Evolutionary conservation across 345 rosid species (phyloP).

Genomic region (Anastatica hierochuntica): DNA sequence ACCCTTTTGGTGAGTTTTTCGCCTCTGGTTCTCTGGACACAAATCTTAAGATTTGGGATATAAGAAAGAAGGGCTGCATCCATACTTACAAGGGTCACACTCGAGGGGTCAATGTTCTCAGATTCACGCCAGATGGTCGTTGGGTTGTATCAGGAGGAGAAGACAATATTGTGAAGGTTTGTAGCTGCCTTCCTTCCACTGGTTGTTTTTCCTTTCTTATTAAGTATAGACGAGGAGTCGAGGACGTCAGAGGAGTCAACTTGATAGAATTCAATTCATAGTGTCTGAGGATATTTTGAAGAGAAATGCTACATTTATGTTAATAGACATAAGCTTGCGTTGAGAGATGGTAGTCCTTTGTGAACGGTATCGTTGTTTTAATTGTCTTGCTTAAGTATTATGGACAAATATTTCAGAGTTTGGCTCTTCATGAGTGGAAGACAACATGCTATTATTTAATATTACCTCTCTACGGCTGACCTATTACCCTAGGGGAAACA

Average conservation of each 20-base stretch:
- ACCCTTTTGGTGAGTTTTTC: constrained; percentile 98
- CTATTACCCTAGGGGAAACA: no score
- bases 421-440: not conserved
- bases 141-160: constrained; percentile 99
- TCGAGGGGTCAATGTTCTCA: constrained; percentile 91
- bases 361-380: not conserved
- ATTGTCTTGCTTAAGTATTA: not conserved
- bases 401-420: no score
- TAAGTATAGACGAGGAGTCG: no score
- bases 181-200: constrained; percentile 10
- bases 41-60: constrained; percentile 99
- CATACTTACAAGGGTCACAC: constrained; percentile 99
- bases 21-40: constrained; percentile 98
- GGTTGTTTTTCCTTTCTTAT: not conserved
- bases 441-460: not conserved
- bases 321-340: not conserved
- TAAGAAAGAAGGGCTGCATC: constrained; percentile 93
- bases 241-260: no score
- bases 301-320: not conserved
- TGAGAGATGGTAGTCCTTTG: constrained; percentile 1
- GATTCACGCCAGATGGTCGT: constrained; percentile 99
- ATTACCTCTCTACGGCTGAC: no score
- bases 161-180: constrained; percentile 90
- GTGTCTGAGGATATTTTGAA: not conserved
- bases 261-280: no score